Evolutionary conservation across 2,329 filamentous ascomycete species (phyloP).

Genomic region (Monosporascus sp.): DNA sequence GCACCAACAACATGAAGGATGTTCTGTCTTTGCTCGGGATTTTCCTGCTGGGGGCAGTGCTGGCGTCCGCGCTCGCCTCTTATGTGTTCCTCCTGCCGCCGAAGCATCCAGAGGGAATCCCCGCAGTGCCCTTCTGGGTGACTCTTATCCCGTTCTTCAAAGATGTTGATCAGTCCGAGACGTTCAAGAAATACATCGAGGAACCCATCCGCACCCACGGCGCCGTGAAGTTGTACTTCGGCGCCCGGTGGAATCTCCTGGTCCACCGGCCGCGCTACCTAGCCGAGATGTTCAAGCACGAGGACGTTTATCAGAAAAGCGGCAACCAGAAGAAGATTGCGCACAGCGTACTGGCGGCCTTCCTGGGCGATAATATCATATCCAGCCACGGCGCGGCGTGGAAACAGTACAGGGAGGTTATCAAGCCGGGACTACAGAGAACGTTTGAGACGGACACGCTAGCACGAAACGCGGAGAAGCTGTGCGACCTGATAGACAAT

Average conservation of each 20-base stretch:
- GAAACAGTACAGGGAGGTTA: slow-evolving; percentile 21
- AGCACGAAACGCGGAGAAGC: slow-evolving; percentile 15
- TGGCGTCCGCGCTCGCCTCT: too few relatives aligned
- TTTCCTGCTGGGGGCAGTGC: too few relatives aligned
- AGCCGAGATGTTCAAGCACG: slow-evolving; percentile 31
- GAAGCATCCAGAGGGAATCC: slow-evolving; percentile 30
- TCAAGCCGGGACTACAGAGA: slow-evolving; percentile 21
- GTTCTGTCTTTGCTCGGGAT: too few relatives aligned
- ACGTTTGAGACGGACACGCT: slow-evolving; percentile 16
- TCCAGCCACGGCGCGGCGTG: slow-evolving; percentile 1
- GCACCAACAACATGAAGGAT: too few relatives aligned
- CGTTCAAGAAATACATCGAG: slow-evolving; percentile 34
- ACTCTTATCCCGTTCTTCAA: slow-evolving; percentile 35
- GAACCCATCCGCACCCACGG: slow-evolving; percentile 33
- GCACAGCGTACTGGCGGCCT: slow-evolving; percentile 29
- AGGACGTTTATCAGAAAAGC: slow-evolving; percentile 30
- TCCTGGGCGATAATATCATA: slow-evolving; percentile 32
- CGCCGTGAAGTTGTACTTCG: slow-evolving; percentile 44
- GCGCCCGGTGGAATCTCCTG: slow-evolving; percentile 42
- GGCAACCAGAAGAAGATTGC: slow-evolving; percentile 38
- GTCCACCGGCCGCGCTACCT: slow-evolving; percentile 39
- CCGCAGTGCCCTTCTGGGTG: slow-evolving; percentile 39
- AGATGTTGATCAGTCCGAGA: slow-evolving; percentile 37
- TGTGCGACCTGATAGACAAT: slow-evolving; percentile 6
- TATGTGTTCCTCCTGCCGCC: slow-evolving; percentile 14